A percentile compares a stretch with the other conserved stretches of the same genome.
These are phyloP conservation scores for Acarospora socialis DNA, from an alignment of 2,329 filamentous ascomycete species.

Conservation along the genomic window DNA sequence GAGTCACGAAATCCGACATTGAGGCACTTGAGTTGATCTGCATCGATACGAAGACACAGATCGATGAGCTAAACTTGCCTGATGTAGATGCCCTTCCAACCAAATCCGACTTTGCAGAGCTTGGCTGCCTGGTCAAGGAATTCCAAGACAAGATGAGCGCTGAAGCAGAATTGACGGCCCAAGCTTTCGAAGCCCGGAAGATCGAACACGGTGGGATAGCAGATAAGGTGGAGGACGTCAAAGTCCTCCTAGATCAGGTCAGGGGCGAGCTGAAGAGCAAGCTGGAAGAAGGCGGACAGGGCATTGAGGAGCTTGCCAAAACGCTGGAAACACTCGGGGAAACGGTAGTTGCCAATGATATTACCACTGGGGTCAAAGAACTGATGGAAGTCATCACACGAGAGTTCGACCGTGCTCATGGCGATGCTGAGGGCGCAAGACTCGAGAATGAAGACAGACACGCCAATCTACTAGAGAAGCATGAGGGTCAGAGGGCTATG, in stretches of 20 bases:
- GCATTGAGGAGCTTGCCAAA: conserved; percentile 39
- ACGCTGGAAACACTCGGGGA: conserved; percentile 57
- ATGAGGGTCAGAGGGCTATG: conserved; percentile 42
- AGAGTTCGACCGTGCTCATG: conserved; percentile 78
- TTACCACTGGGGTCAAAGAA: conserved; percentile 48
- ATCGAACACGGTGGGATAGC: conserved; percentile 66
- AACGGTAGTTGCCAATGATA: conserved; percentile 30
- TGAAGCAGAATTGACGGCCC: conserved; percentile 59
- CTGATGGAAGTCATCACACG: conserved; percentile 62
- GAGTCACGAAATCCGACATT: conserved; percentile 66
- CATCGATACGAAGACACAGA: conserved; percentile 66
- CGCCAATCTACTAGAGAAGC: conserved; percentile 41
- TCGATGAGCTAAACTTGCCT: conserved; percentile 59
- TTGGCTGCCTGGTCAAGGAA: conserved; percentile 58
- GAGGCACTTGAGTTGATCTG: conserved; percentile 69
- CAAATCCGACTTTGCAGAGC: conserved; percentile 14
- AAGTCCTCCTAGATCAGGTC: conserved; percentile 61
- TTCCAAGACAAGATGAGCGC: conserved; percentile 53
- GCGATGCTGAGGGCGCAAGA: conserved; percentile 64
- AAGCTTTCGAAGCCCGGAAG: conserved; percentile 71
- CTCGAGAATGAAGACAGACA: conserved; percentile 56
- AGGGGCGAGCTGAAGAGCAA: conserved; percentile 62
- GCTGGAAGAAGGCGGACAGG: conserved; percentile 59
- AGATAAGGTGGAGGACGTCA: conserved; percentile 67
- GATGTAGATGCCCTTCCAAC: conserved; percentile 53